Percentiles rank a stretch among this genome's conserved stretches.
phyloP scores from a whole-genome alignment of 805 yeast species.

The Nakazawaea pomicola region DNA sequence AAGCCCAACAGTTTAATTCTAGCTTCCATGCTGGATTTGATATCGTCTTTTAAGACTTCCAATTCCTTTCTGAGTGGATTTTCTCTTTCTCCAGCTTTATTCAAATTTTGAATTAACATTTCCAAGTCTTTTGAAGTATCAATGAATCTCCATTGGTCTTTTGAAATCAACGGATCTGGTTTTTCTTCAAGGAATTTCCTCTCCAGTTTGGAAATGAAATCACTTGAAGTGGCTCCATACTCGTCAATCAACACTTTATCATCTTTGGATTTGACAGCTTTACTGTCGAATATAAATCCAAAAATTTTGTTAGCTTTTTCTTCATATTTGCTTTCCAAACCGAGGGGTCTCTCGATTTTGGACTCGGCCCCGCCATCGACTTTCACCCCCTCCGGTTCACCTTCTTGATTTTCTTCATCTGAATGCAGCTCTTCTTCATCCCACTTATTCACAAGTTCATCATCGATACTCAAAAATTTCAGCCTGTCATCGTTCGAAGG shows the following conservation, averaged over 20 bases:
- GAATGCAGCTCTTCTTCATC: too few relatives aligned
- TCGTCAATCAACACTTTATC: constrained; percentile 27
- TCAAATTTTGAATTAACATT: constrained; percentile 57
- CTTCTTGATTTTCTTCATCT: constrained; percentile 6
- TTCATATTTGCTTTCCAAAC: not conserved
- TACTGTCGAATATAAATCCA: constrained; percentile 26
- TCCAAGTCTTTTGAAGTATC: constrained; percentile 59
- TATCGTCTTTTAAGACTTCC: constrained; percentile 43
- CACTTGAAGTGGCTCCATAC: constrained; percentile 28
- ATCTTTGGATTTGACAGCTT: constrained; percentile 18
- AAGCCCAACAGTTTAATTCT: constrained; percentile 50
- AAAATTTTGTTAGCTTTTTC: constrained; percentile 18
- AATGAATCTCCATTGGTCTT: constrained; percentile 64
- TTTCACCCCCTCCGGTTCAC: not conserved
- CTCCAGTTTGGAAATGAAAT: constrained; percentile 26
- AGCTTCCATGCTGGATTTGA: constrained; percentile 50
- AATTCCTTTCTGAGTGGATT: constrained; percentile 60
- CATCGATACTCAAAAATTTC: constrained; percentile 19
- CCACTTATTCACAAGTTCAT: constrained; percentile 36
- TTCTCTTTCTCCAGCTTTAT: constrained; percentile 74
- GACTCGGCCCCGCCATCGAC: not conserved
- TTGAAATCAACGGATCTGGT: constrained; percentile 47
- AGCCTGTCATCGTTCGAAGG: constrained; percentile 50
- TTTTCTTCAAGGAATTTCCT: constrained; percentile 66
- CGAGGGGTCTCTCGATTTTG: not conserved